Evolutionary conservation across 129 eudicot species (phyloP), one percentile per base, ranked within the genome.

Genomic region (Arctium minus): DNA sequence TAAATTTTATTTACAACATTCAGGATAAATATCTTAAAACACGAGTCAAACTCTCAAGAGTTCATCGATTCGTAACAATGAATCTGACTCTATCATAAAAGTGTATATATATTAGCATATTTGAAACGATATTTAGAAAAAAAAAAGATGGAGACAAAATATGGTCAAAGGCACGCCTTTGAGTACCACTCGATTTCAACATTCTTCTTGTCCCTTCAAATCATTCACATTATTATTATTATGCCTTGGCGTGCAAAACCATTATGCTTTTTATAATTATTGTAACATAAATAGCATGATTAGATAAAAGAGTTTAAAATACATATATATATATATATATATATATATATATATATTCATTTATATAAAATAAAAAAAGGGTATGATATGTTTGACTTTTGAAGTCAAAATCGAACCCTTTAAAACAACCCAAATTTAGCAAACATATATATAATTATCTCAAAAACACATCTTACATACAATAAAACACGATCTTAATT

Each of bases 181-280:
- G 78, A 60, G 68, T 44, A 71, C 72, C 83, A 84, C 56, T 62
- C 27, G 7, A 40, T 44, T 32, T 76, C 73, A 74, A 70, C 85
- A 67, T 62, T 77, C 79, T 74, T 79, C 77, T 44, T 85, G 81
- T 65, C 84, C 46, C 76, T 80, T 42, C 65, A 56, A 48, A 69
- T 80, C 77, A 79, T 73, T 17, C 62, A 56, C 40, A 39, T 7
- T 1, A 13, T n/a, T 39, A 74, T 85, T 38, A 81, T 72, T 81
- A 60, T 81, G 46, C 71, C 72, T 86, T 86, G 86, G 88, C 88
- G 88, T 86, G 88, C 86, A 86, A 60, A 64, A 42, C 72, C 73
- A 80, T 64, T 68, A 69, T 74, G 53, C 85, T 84, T 79, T 84
- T 67, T 6, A 22, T 56, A 56, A 56, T 56, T 56, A 56, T 56